Conservation (phyloP, 164 flowering plant species). For the Stephania cephalantha region DNA sequence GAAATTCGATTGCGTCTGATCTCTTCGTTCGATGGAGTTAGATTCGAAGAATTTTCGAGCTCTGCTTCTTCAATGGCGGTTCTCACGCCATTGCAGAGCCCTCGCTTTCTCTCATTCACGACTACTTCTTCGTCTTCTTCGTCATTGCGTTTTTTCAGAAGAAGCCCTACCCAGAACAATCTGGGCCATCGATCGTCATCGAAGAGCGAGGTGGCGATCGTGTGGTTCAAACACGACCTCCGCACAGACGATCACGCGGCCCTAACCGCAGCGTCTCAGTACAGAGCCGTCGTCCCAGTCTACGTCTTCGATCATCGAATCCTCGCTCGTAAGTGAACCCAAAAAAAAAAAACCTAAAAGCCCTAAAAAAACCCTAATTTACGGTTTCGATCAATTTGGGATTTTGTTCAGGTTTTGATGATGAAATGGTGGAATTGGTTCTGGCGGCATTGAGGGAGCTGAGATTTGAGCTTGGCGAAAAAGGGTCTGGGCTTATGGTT, state of each 20-base stretch:
- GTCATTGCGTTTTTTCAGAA: background rate
- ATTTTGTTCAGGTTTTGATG: constrained; percentile 47
- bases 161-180: background rate
- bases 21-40: constrained; percentile 9
- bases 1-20: background rate
- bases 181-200: background rate
- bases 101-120: constrained; percentile 17
- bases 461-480: constrained; percentile 39
- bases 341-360: no score
- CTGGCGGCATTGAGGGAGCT: constrained; percentile 58
- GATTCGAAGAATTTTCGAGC: background rate
- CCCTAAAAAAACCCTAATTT: background rate
- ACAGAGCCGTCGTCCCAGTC: constrained; percentile 49
- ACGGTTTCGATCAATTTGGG: background rate
- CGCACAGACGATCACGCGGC: constrained; percentile 80
- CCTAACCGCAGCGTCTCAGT: constrained; percentile 50
- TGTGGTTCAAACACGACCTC: constrained; percentile 92
- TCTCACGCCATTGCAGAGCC: constrained; percentile 15
- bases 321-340: constrained; percentile 51
- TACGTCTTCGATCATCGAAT: constrained; percentile 78
- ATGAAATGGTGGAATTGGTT: constrained; percentile 56
- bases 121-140: constrained; percentile 1
- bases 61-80: constrained; percentile 26
- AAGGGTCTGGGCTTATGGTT: constrained; percentile 66
- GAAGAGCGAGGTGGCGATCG: constrained; percentile 34